These are phyloP conservation scores for Bifiguratus adelaidae DNA, from an alignment of 192 early-diverging fungal genomes.

Conservation along the genomic window DNA sequence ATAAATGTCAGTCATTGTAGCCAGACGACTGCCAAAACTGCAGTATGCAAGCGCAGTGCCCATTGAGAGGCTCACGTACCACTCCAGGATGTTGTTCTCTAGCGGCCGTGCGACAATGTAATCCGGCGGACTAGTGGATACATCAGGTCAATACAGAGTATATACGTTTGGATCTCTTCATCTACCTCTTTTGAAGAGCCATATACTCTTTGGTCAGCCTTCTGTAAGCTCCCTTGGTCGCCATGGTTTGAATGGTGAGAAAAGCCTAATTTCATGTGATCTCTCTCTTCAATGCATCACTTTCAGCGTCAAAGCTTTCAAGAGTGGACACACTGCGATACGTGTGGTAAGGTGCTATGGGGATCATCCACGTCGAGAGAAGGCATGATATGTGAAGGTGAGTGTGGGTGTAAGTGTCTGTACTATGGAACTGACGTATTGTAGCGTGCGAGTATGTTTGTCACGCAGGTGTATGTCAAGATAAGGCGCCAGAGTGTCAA, in stretches of 20 bases:
- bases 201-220: conserved; percentile 73
- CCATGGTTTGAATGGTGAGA: too few species aligned
- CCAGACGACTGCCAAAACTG: background rate
- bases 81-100: conserved; percentile 94
- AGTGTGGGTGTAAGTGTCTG: background rate
- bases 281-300: conserved; percentile 29
- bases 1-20: background rate
- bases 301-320: conserved; percentile 51
- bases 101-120: conserved; percentile 87
- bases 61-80: conserved; percentile 39
- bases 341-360: conserved; percentile 61
- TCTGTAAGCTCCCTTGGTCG: conserved; percentile 69
- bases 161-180: too few species aligned
- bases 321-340: conserved; percentile 53
- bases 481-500: conserved; percentile 6
- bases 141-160: background rate
- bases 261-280: too few species aligned
- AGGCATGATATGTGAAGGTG: conserved; percentile 49
- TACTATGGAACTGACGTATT: background rate
- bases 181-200: conserved; percentile 49
- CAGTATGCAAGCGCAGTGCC: background rate
- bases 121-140: conserved; percentile 58
- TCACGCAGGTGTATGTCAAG: conserved; percentile 31
- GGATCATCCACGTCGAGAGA: conserved; percentile 59
- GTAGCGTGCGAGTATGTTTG: conserved; percentile 31